These are phyloP conservation scores for Camellia japonica DNA, from an alignment of 148 eudicot genomes.

Conservation along the genomic window DNA sequence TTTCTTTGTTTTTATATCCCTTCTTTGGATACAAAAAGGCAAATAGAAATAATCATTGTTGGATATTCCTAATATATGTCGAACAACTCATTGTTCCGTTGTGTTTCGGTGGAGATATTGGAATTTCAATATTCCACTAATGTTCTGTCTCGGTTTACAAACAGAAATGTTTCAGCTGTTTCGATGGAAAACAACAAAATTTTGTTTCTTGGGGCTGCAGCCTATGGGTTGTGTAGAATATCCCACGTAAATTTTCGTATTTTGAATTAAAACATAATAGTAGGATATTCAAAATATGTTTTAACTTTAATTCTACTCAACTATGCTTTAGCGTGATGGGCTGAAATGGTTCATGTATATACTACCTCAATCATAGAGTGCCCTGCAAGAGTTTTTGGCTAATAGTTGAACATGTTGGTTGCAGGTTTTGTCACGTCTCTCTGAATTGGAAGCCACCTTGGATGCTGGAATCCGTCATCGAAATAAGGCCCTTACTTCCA, in stretches of 20 bases:
- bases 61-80: too few species aligned
- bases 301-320: background rate
- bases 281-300: background rate
- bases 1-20: too few species aligned
- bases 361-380: background rate
- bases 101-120: too few species aligned
- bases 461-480: conserved; percentile 90
- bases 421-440: conserved; percentile 88
- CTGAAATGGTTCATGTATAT: background rate
- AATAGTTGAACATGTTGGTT: conserved; percentile 21
- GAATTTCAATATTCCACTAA: too few species aligned
- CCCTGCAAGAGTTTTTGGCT: background rate
- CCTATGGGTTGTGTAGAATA: too few species aligned
- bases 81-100: too few species aligned
- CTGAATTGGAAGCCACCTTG: conserved; percentile 90
- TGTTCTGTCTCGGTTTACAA: too few species aligned
- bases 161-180: too few species aligned
- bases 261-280: background rate
- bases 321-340: background rate
- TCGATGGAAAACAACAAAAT: too few species aligned
- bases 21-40: too few species aligned
- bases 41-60: too few species aligned
- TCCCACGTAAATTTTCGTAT: background rate
- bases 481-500: conserved; percentile 69
- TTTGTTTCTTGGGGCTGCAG: too few species aligned